Evolutionary conservation across 257 asterid species (phyloP), one percentile per base, ranked within the genome.

Genomic region (Thymus quinquecostatus): DNA sequence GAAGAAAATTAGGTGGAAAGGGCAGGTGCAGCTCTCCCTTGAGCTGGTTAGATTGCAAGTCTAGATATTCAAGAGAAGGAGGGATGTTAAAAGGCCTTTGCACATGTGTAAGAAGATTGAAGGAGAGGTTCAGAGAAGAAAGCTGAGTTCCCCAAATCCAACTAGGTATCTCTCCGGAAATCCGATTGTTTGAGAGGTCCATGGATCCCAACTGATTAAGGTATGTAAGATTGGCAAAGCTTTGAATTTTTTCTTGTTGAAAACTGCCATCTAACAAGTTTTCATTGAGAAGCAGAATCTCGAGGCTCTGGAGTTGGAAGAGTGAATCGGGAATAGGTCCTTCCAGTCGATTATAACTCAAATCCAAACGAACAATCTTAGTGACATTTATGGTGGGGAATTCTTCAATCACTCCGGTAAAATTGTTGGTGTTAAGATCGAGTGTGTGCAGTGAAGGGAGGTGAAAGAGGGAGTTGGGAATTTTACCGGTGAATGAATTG

Each of bases 101-200:
- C 12, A 48, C 4, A 69, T 27, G 32, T 11, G 28, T 76, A 8
- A 85, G 54, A 2, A 5, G 48, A 66, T 82, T 85, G 12, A 0
- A 8, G 6, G 86, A 82, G 30, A 82, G 76, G 59, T 85, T 74
- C 58, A 82, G 13, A 33, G 0, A 0, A 53, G 41, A 6, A 68
- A 59, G 28, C 0, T 59, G 10, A 2, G 1, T 38, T 41, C 61
- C 51, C 87, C 86, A 85, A 10, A 85, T 80, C 89, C 87, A 85
- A 50, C 47, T 21, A 21, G 21, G 21, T 21, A 21, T 21, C 21
- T 21, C 21, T 21, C 21, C 21, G 21, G 21, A 21, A 3, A 82
- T 71, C 54, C 34, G 59, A 68, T 82, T 79, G 77, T 56, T 28
- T 0, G 89, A 82, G 3, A 85, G 83, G 77, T 86, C 84, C 32